phyloP scores from a whole-genome alignment of 2,329 filamentous ascomycete genomes.

The Verticillium klebahnii region DNA sequence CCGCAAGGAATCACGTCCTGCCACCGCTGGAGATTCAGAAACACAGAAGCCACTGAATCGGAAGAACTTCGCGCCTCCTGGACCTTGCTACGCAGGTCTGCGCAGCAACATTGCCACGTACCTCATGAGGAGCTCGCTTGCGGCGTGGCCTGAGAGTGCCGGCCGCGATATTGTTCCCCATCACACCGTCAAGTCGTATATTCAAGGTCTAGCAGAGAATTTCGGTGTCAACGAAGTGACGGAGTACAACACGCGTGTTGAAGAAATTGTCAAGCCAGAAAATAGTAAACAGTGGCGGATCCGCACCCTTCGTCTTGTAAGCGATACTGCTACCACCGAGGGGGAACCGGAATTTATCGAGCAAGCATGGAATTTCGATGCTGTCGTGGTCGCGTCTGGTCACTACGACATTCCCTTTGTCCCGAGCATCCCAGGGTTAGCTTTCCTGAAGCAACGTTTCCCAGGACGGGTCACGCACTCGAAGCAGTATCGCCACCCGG shows the following conservation, averaged over 20 bases:
- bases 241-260: slow-evolving; percentile 56
- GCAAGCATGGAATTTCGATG: slow-evolving; percentile 47
- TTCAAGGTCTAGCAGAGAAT: slow-evolving; percentile 50
- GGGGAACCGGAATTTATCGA: slow-evolving; percentile 21
- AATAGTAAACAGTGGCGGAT: slow-evolving; percentile 43
- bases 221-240: slow-evolving; percentile 46
- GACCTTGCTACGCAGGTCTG: slow-evolving; percentile 52
- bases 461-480: slow-evolving; percentile 58
- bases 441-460: slow-evolving; percentile 49
- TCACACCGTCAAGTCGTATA: slow-evolving; percentile 50
- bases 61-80: slow-evolving; percentile 18
- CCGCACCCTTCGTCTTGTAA: slow-evolving; percentile 37
- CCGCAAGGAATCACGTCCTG: no score
- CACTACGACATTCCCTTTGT: slow-evolving; percentile 63
- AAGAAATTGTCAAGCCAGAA: slow-evolving; percentile 38
- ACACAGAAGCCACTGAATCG: not conserved
- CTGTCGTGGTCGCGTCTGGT: slow-evolving; percentile 61
- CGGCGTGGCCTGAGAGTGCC: slow-evolving; percentile 54
- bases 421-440: slow-evolving; percentile 55
- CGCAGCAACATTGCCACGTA: slow-evolving; percentile 73
- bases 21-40: not conserved
- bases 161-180: slow-evolving; percentile 53
- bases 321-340: slow-evolving; percentile 7
- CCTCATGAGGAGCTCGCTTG: slow-evolving; percentile 36
- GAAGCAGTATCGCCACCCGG: slow-evolving; percentile 64